Percentiles rank a stretch among this genome's conserved stretches.
phyloP scores from a whole-genome alignment of 202 grass and related monocot genomes.

The Musa balbisiana region DNA sequence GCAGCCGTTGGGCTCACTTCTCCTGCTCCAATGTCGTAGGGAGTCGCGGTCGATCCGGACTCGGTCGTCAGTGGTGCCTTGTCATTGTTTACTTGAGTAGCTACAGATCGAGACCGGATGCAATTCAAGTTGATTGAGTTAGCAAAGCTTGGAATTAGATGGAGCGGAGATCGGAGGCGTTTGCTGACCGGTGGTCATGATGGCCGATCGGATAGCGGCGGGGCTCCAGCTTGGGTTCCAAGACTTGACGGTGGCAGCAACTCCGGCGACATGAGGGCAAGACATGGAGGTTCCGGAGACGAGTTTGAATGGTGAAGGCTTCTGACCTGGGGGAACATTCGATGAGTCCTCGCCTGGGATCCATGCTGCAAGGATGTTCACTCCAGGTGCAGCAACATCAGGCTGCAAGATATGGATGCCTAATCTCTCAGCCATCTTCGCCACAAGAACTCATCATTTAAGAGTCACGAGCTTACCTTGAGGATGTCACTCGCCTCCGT shows the following conservation, averaged over 20 bases:
- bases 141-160: not conserved
- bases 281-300: slow-evolving; percentile 89
- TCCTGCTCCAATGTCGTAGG: slow-evolving; percentile 60
- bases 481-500: slow-evolving; percentile 45
- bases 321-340: slow-evolving; percentile 33
- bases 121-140: not conserved
- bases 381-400: slow-evolving; percentile 68
- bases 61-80: slow-evolving; percentile 36
- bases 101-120: slow-evolving; percentile 10
- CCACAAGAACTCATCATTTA: too few relatives aligned
- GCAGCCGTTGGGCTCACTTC: slow-evolving; percentile 55
- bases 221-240: slow-evolving; percentile 90
- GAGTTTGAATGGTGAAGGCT: slow-evolving; percentile 64
- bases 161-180: not conserved
- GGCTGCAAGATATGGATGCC: slow-evolving; percentile 28
- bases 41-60: slow-evolving; percentile 41
- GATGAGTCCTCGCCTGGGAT: slow-evolving; percentile 28
- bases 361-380: slow-evolving; percentile 86
- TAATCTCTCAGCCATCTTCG: too few relatives aligned
- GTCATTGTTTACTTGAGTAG: slow-evolving; percentile 53
- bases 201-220: slow-evolving; percentile 62
- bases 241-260: slow-evolving; percentile 51
- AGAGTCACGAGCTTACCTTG: slow-evolving; percentile 32
- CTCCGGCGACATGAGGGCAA: slow-evolving; percentile 67
- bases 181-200: slow-evolving; percentile 59